Percentiles rank a stretch among this genome's conserved stretches.
phyloP scores from a whole-genome alignment of 2,329 filamentous ascomycete species.

The Pyrenophora seminiperda region DNA sequence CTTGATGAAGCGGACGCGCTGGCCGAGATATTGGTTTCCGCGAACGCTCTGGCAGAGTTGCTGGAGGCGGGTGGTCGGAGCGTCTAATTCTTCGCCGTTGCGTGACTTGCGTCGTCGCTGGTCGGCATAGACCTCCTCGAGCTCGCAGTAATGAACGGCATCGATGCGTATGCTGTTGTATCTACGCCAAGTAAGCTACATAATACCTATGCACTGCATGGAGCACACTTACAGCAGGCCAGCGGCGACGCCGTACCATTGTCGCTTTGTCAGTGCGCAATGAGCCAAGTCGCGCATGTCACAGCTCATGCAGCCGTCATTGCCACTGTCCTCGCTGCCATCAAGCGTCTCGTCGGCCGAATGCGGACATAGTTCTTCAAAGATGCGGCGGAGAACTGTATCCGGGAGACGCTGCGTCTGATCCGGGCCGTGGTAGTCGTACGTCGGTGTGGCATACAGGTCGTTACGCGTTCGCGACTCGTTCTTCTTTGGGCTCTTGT shows the following conservation, averaged over 20 bases:
- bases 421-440: slow-evolving; percentile 49
- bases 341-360: slow-evolving; percentile 71
- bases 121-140: slow-evolving; percentile 80
- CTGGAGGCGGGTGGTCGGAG: slow-evolving; percentile 74
- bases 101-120: slow-evolving; percentile 62
- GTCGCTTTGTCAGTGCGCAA: slow-evolving; percentile 73
- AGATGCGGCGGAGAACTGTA: slow-evolving; percentile 75
- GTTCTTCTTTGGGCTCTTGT: slow-evolving; percentile 50
- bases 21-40: slow-evolving; percentile 72
- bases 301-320: slow-evolving; percentile 89
- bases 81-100: slow-evolving; percentile 80
- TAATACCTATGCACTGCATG: not conserved
- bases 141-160: slow-evolving; percentile 89
- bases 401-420: slow-evolving; percentile 62
- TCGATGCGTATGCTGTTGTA: slow-evolving; percentile 93
- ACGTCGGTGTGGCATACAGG: slow-evolving; percentile 32
- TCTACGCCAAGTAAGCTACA: slow-evolving; percentile 52
- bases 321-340: slow-evolving; percentile 77
- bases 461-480: slow-evolving; percentile 39
- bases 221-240: slow-evolving; percentile 64
- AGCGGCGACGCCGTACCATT: slow-evolving; percentile 69
- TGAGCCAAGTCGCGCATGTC: slow-evolving; percentile 86
- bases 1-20: slow-evolving; percentile 78
- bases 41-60: slow-evolving; percentile 82
- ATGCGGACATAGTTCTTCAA: slow-evolving; percentile 83